These are phyloP conservation scores for Dalbergia cultrata DNA, from an alignment of 306 rosid species.

Conservation along the genomic window DNA sequence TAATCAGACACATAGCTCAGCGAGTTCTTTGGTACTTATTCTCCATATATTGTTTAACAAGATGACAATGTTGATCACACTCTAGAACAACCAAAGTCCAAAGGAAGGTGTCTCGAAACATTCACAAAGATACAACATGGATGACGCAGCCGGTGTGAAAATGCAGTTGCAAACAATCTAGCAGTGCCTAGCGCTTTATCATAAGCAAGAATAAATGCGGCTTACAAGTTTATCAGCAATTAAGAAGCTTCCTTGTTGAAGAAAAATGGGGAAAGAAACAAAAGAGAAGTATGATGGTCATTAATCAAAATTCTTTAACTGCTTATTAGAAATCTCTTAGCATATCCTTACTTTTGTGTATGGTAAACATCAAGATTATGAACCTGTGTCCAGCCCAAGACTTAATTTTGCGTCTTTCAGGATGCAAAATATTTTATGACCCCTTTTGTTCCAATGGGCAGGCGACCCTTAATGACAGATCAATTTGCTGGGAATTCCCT, in stretches of 20 bases:
- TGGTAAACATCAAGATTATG: conserved; percentile 17
- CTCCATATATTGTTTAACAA: too few species aligned
- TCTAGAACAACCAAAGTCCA: too few species aligned
- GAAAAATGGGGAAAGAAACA: not conserved
- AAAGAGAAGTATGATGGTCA: not conserved
- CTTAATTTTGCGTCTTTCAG: conserved; percentile 25
- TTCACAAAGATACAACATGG: too few species aligned
- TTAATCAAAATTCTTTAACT: not conserved
- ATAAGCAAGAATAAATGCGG: too few species aligned
- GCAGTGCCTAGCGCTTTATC: too few species aligned
- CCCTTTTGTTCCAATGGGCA: conserved; percentile 36
- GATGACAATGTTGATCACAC: too few species aligned
- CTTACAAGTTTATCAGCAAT: not conserved
- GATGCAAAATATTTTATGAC: conserved; percentile 28
- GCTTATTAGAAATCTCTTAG: not conserved
- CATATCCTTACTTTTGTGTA: not conserved
- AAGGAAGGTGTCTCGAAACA: too few species aligned
- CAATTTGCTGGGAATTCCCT: conserved; percentile 50
- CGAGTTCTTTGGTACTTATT: too few species aligned
- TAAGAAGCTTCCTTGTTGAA: not conserved
- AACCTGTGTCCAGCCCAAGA: not conserved
- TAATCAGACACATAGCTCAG: too few species aligned
- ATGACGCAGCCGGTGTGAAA: too few species aligned
- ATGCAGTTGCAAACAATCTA: too few species aligned
- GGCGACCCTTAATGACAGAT: conserved; percentile 50